phyloP scores from a whole-genome alignment of 2,329 filamentous ascomycete species.

The Aureobasidium sp. region DNA sequence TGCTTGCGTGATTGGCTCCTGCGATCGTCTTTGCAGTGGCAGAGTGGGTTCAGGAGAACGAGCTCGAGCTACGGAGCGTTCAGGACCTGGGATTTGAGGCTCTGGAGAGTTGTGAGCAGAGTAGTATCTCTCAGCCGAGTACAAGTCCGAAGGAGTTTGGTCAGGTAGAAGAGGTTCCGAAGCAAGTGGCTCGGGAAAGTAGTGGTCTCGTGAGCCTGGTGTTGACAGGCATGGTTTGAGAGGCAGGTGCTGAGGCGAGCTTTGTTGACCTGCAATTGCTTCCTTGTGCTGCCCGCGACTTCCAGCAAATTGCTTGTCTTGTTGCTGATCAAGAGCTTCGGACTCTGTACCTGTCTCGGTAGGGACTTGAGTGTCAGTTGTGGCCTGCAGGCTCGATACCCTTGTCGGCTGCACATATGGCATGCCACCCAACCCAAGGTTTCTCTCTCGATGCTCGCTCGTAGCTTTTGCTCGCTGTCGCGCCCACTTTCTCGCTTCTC shows the following conservation, averaged over 20 bases:
- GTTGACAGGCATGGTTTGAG: neutral
- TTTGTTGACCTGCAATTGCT: neutral
- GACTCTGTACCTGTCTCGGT: neutral
- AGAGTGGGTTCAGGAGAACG: no score
- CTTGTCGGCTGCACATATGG: neutral
- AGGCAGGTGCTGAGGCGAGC: neutral
- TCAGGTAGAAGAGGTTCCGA: neutral
- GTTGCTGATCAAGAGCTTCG: no score
- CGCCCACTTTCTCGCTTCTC: slow-evolving; percentile 2
- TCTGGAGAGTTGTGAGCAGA: neutral
- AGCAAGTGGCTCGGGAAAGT: neutral
- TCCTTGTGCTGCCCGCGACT: neutral
- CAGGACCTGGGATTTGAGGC: neutral
- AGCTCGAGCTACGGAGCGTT: neutral
- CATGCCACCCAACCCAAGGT: neutral
- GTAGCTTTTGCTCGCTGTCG: neutral
- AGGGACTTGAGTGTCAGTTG: neutral
- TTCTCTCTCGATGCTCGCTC: neutral
- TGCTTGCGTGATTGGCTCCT: neutral
- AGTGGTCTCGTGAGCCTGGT: neutral
- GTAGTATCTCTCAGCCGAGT: neutral
- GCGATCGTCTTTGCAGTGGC: neutral
- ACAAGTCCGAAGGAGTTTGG: neutral
- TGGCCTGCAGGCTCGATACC: neutral
- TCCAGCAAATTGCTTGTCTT: neutral